Base-by-base conservation (phyloP, 306 rosid species). In the Lablab purpureus region DNA sequence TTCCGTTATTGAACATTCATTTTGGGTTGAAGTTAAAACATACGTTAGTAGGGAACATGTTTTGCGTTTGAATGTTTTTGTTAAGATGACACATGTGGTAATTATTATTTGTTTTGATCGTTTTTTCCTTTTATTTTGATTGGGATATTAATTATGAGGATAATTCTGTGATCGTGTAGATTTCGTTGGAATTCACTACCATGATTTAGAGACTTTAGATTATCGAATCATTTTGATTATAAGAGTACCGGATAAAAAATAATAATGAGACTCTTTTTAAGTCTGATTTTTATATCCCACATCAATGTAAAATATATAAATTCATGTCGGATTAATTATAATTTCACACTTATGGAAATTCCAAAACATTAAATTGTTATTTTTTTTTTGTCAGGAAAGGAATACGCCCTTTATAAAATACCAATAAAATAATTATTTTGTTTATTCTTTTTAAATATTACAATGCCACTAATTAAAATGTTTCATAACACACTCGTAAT, bases 1-100 rank as follows among this genome's bases (percentile, higher is more conserved):
- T 22, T 74, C 28, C 21, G 76, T 46, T 56, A 54, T 1, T 46
- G 79, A 69, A 17, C 30, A 45, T 23, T 18, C 68, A 17, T 76
- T 80, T 50, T 43, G 37, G 17, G 80, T 73, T 63, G 73, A 22
- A 14, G 63, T 36, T 41, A 7, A 15, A 45, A 7, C 43, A 40
- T 56, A 71, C 36, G n/a, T 62, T 10, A 65, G 43, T 6, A 50
- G 66, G n/a, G 65, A n/a, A 15, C 45, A 45, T 45, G 49, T 37
- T 65, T 11, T 5, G 32, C 12, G 71, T 6, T 36, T 14, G 21
- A 60, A 28, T 6, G 28, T 21, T 36, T 12, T 49, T 18, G 19
- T 13, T 18, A 32, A 5, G 36, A 10, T 21, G 47, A 34, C 36
- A 4, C 46, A 9, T 11, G 37, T 14, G 10, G 50, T 6, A 10